Percentiles rank a stretch among this genome's conserved stretches.
Conservation (phyloP, 2,329 filamentous ascomycete species). For the Aspergillus sp. region DNA sequence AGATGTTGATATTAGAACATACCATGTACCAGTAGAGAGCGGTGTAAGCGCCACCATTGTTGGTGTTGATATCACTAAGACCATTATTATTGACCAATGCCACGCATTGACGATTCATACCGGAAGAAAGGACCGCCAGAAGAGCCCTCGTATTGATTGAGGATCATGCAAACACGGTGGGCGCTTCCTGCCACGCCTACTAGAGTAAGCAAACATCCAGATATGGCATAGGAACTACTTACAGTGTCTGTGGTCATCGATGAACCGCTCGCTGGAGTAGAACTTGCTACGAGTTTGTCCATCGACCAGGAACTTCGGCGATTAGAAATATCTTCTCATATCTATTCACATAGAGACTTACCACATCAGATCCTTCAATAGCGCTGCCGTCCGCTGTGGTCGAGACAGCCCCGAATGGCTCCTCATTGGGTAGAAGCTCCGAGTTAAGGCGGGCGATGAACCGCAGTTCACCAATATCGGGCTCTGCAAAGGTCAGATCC, state of each 20-base stretch:
- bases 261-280: conserved; percentile 68
- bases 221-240: not conserved
- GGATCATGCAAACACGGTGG: conserved; percentile 63
- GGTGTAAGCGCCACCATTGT: conserved; percentile 60
- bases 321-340: not conserved
- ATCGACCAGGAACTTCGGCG: conserved; percentile 51
- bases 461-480: conserved; percentile 60
- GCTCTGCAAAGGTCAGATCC: conserved; percentile 37
- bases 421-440: conserved; percentile 51
- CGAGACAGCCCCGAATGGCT: conserved; percentile 57
- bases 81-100: not conserved
- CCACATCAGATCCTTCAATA: conserved; percentile 59
- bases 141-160: conserved; percentile 58
- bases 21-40: conserved; percentile 66
- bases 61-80: conserved; percentile 60
- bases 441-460: conserved; percentile 63
- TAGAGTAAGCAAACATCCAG: not conserved
- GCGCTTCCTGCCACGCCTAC: conserved; percentile 34
- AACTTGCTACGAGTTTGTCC: conserved; percentile 69
- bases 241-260: conserved; percentile 66
- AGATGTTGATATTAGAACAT: conserved; percentile 4
- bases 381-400: conserved; percentile 52
- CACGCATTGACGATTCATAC: conserved; percentile 16
- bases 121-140: conserved; percentile 67
- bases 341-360: conserved; percentile 23